phyloP scores from a whole-genome alignment of 108 stramenopile genomes.

The Pseudonitzschia multiseries region DNA sequence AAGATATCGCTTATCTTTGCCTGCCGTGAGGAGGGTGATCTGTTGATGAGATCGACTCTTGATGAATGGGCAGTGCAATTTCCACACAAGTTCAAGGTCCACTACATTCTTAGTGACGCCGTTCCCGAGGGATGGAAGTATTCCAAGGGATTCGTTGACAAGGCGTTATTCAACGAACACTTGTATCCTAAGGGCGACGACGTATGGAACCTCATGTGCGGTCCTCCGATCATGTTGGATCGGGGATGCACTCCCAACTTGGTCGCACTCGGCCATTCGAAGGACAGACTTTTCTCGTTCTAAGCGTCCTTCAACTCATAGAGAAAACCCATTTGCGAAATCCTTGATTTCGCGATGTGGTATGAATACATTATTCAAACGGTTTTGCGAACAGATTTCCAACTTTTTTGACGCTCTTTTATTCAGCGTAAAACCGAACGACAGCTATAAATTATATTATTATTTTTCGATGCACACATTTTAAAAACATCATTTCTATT shows the following conservation, averaged over 20 bases:
- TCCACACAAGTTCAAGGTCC: constrained; percentile 86
- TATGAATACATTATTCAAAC: constrained; percentile 4
- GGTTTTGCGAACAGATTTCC: background rate
- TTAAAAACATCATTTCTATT: too few species aligned
- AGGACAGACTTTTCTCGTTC: constrained; percentile 69
- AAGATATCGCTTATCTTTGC: constrained; percentile 90
- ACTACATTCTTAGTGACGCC: constrained; percentile 88
- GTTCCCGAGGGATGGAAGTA: constrained; percentile 77
- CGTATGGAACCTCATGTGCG: constrained; percentile 93
- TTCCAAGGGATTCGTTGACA: constrained; percentile 89
- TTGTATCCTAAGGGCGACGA: constrained; percentile 68
- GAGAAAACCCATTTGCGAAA: background rate
- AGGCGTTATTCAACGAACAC: constrained; percentile 72
- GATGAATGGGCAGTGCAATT: constrained; percentile 85
- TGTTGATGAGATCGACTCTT: constrained; percentile 87
- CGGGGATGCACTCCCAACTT: constrained; percentile 83
- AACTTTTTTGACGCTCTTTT: background rate
- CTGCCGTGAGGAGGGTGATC: constrained; percentile 92
- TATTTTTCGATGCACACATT: too few species aligned
- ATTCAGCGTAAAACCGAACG: background rate
- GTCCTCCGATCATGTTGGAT: constrained; percentile 96
- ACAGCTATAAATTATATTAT: too few species aligned
- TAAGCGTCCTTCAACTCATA: constrained; percentile 31
- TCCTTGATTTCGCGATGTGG: background rate
- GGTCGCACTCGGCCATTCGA: constrained; percentile 62